Conservation (phyloP, 2,329 filamentous ascomycete species). For the Aspergillus floridensis region DNA sequence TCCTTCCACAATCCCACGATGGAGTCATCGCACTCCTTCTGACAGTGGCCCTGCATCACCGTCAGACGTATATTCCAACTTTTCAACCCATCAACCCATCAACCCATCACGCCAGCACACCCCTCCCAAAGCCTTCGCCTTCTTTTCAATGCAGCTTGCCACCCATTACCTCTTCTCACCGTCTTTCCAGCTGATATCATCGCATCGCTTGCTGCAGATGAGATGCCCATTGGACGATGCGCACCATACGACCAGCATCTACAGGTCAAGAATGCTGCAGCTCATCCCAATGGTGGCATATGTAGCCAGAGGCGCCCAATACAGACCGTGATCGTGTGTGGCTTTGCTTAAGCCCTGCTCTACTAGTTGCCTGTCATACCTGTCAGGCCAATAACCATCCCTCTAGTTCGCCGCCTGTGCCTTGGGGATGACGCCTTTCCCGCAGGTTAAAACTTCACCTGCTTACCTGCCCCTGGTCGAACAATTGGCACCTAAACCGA, state of each 20-base stretch:
- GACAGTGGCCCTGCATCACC: not conserved
- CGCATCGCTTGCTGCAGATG: not conserved
- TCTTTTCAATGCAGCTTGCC: slow-evolving; percentile 2
- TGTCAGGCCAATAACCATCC: not conserved
- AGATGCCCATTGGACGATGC: slow-evolving; percentile 6
- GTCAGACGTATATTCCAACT: not conserved
- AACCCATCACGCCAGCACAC: slow-evolving; percentile 1
- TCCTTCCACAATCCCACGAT: not conserved
- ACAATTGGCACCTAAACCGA: not conserved
- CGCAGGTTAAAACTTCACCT: not conserved
- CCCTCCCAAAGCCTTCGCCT: not conserved
- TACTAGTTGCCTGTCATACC: not conserved
- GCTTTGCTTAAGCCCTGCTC: slow-evolving; percentile 1
- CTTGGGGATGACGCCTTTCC: slow-evolving; percentile 5
- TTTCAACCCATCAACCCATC: not conserved
- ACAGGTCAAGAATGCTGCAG: not conserved
- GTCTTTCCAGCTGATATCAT: slow-evolving; percentile 9
- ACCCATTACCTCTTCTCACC: slow-evolving; percentile 5
- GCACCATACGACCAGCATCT: slow-evolving; percentile 11
- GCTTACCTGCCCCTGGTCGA: not conserved
- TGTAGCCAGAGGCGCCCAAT: slow-evolving; percentile 14
- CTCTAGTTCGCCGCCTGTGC: not conserved
- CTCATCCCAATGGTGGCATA: slow-evolving; percentile 10
- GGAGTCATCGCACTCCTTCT: not conserved
- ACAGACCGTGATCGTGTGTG: slow-evolving; percentile 12